Evolutionary conservation across 1,284 basidiomycete species (phyloP), one percentile per base, ranked within the genome.

Genomic region (Trametes pubescens): DNA sequence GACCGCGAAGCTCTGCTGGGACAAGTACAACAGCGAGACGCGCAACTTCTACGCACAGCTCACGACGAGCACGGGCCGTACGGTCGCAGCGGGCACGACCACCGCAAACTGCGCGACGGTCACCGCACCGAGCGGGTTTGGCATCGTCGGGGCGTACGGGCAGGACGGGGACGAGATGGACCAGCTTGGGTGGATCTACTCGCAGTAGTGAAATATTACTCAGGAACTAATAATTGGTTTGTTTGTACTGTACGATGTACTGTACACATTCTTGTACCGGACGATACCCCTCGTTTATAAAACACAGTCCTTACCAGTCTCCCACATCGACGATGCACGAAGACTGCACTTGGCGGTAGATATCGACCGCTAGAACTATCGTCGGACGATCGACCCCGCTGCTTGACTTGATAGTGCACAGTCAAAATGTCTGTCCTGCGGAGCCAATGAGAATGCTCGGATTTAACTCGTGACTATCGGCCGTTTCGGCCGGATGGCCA

Each of bases 91-190:
- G 34, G 64, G 64, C 18, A 46, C 16, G 22, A 24, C 21, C 21
- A 65, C 64, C 7, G 49, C 24, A 26, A 53, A 55, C 29, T 65
- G 64, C 51, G 59, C 49, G 37, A 58, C 46, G 10, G 46, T 21
- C 9, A n/a, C 59, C 6, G 64, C 59, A 26, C 64, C 64, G 43
- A 35, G 21, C 21, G 64, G 64, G 32, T 65, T 52, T n/a, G 55
- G 37, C 8, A 47, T 65, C 37, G 64, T 61, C 32, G 64, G 55
- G 8, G 52, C 56, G 29, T 32, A 46, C 11, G 64, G 64, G 5
- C 59, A 61, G 59, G 59, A 61, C 11, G 64, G 64, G 44, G 64
- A 65, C n/a, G 64, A 65, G 64, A 32, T 65, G 22, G 64, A 65
- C 34, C 57, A 64, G 57, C 26, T 64, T 10, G 62, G 47, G 22